These are phyloP conservation scores for Physcomitrium patens DNA, from an alignment of 225 moss, liverwort and hornwort genomes.

Conservation along the genomic window DNA sequence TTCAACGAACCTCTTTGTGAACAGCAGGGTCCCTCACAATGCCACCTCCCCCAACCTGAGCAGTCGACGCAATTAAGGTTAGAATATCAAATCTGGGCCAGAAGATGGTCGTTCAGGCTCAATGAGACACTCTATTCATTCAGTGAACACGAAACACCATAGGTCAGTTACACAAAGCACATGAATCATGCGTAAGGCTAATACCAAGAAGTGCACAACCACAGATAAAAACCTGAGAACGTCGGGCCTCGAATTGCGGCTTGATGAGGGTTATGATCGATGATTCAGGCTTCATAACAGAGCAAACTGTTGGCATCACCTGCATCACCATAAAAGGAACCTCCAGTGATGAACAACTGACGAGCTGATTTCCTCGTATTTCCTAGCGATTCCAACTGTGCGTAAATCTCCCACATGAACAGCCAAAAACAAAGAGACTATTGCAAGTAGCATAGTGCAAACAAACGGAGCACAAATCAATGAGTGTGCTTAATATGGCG, in stretches of 20 bases:
- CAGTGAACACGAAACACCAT: slow-evolving; percentile 1
- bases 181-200: slow-evolving; percentile 11
- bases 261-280: slow-evolving; percentile 88
- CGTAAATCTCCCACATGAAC: not conserved
- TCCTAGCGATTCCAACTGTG: not conserved
- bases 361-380: not conserved
- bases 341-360: slow-evolving; percentile 13
- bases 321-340: slow-evolving; percentile 21
- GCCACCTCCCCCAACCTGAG: slow-evolving; percentile 64
- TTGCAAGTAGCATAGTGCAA: not conserved
- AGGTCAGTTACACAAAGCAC: not conserved
- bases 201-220: slow-evolving; percentile 3
- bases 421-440: not conserved
- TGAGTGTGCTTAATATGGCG: not conserved
- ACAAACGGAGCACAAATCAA: not conserved
- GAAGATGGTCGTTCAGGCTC: slow-evolving; percentile 12
- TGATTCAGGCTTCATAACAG: slow-evolving; percentile 78
- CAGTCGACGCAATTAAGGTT: slow-evolving; percentile 25
- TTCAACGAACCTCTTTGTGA: slow-evolving; percentile 59
- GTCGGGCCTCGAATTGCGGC: slow-evolving; percentile 93
- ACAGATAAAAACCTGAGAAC: slow-evolving; percentile 63
- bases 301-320: slow-evolving; percentile 89
- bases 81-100: slow-evolving; percentile 18
- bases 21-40: slow-evolving; percentile 65
- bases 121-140: slow-evolving; percentile 3